Evolutionary conservation across 352 stramenopile genomes (phyloP).

Genomic region (Phytophthora boehmeriae): DNA sequence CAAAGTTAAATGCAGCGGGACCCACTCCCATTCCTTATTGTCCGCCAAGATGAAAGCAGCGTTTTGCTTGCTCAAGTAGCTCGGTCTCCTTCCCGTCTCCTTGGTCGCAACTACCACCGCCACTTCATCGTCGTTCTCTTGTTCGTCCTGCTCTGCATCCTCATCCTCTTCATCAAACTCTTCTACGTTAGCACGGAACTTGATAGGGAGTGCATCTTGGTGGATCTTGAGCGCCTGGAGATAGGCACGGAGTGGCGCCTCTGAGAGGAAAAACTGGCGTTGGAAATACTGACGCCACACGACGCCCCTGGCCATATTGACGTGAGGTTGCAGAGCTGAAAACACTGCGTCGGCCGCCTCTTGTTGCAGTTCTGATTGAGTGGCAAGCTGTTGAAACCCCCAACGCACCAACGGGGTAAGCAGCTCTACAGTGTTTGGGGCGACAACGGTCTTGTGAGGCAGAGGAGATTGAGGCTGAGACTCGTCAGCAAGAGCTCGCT

Average conservation of each 20-base stretch:
- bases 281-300: constrained; percentile 68
- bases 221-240: constrained; percentile 35
- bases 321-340: constrained; percentile 47
- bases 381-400: constrained; percentile 35
- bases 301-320: constrained; percentile 49
- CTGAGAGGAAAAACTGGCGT: constrained; percentile 65
- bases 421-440: constrained; percentile 28
- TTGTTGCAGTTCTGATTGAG: not conserved
- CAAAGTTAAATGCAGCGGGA: constrained; percentile 34
- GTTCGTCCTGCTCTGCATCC: constrained; percentile 21
- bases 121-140: constrained; percentile 11
- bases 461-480: constrained; percentile 19
- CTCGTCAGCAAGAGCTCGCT: constrained; percentile 22
- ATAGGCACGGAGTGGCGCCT: constrained; percentile 50
- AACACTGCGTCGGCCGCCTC: constrained; percentile 37
- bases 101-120: not conserved
- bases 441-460: constrained; percentile 37
- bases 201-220: constrained; percentile 9
- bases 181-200: constrained; percentile 1
- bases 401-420: constrained; percentile 47
- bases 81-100: constrained; percentile 8
- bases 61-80: constrained; percentile 21
- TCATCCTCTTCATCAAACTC: constrained; percentile 7
- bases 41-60: constrained; percentile 13
- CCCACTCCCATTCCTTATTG: constrained; percentile 28